Evolutionary conservation across 2,329 filamentous ascomycete genomes (phyloP).

Genomic region (Ophiosphaerella herpotricha): DNA sequence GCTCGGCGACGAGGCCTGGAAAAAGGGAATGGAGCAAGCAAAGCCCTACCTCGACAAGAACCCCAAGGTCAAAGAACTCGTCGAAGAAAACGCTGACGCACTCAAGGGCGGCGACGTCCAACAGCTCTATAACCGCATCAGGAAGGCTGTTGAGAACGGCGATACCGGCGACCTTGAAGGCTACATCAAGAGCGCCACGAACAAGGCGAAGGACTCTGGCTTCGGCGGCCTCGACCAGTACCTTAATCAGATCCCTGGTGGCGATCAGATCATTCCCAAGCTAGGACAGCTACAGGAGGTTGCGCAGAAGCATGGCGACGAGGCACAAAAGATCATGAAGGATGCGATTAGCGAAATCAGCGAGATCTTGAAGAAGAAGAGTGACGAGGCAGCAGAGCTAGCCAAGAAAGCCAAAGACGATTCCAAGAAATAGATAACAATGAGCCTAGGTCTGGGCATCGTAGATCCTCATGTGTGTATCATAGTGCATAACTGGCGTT

Average conservation of each 20-base stretch:
- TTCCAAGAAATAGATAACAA: conserved; percentile 33
- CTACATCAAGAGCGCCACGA: conserved; percentile 63
- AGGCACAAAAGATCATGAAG: conserved; percentile 71
- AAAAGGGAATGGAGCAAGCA: conserved; percentile 71
- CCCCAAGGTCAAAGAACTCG: conserved; percentile 72
- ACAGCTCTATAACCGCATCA: conserved; percentile 67
- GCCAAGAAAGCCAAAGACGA: conserved; percentile 44
- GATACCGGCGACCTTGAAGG: conserved; percentile 63
- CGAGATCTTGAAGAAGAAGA: conserved; percentile 41
- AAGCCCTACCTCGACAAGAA: conserved; percentile 76
- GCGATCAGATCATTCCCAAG: conserved; percentile 68
- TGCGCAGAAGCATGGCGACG: conserved; percentile 68
- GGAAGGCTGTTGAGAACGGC: conserved; percentile 65
- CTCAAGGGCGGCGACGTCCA: conserved; percentile 69
- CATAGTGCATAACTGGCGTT: conserved; percentile 4
- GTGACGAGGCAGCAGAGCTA: conserved; percentile 36
- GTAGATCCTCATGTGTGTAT: conserved; percentile 1
- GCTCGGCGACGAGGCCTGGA: conserved; percentile 73
- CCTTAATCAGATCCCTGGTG: conserved; percentile 67
- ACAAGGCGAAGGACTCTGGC: conserved; percentile 62
- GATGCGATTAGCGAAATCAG: conserved; percentile 55
- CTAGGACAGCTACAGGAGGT: conserved; percentile 67
- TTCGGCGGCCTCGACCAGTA: conserved; percentile 63
- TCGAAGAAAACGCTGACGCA: conserved; percentile 71
- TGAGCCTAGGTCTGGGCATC: background rate